These are phyloP conservation scores for Sporothrix protearum DNA, from an alignment of 2,329 filamentous ascomycete genomes.

Conservation along the genomic window DNA sequence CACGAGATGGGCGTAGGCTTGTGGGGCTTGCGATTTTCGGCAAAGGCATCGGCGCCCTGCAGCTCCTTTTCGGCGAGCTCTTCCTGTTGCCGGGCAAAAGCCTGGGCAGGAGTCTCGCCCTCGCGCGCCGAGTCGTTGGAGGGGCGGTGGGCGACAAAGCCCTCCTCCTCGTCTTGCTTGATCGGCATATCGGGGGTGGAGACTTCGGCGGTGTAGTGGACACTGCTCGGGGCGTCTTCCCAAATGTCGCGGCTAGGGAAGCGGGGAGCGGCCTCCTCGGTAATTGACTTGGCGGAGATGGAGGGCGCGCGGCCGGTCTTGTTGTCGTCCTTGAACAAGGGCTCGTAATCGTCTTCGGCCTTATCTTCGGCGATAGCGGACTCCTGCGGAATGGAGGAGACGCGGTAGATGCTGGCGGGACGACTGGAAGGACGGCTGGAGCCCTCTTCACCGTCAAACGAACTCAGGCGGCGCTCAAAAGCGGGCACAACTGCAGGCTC, in stretches of 20 bases:
- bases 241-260: constrained; percentile 96
- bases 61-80: constrained; percentile 55
- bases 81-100: constrained; percentile 64
- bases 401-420: constrained; percentile 60
- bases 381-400: constrained; percentile 50
- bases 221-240: constrained; percentile 90
- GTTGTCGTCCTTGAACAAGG: constrained; percentile 76
- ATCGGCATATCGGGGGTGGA: constrained; percentile 66
- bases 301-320: constrained; percentile 39
- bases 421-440: constrained; percentile 45
- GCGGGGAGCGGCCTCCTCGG: constrained; percentile 55
- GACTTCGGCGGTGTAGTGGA: constrained; percentile 75
- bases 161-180: constrained; percentile 31
- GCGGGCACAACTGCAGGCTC: constrained; percentile 79
- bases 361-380: constrained; percentile 64
- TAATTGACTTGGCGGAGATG: constrained; percentile 39
- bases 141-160: constrained; percentile 28
- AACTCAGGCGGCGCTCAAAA: constrained; percentile 59
- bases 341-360: constrained; percentile 91
- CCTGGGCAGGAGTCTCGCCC: constrained; percentile 57
- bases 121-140: constrained; percentile 38
- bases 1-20: constrained; percentile 46
- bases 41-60: constrained; percentile 24
- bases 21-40: constrained; percentile 44
- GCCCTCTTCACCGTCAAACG: constrained; percentile 53